Evolutionary conservation across 805 yeast species (phyloP).

Genomic region (Sugiyamaella marilandica): DNA sequence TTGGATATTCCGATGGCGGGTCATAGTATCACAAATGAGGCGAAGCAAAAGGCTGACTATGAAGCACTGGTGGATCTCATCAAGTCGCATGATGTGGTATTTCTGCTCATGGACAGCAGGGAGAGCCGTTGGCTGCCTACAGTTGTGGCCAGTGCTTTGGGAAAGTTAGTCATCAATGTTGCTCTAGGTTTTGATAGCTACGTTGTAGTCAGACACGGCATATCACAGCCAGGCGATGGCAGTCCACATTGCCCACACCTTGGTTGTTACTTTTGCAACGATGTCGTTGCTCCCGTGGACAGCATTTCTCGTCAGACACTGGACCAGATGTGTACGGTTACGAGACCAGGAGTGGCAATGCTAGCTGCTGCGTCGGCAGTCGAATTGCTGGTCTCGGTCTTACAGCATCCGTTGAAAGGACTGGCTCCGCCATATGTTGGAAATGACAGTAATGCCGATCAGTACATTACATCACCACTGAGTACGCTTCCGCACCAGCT

Average conservation of each 20-base stretch:
- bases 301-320: conserved; percentile 81
- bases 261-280: conserved; percentile 96
- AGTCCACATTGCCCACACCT: conserved; percentile 36
- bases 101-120: conserved; percentile 85
- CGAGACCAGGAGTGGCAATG: conserved; percentile 92
- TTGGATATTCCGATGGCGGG: conserved; percentile 96
- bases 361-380: conserved; percentile 84
- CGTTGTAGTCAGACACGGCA: conserved; percentile 91
- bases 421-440: conserved; percentile 36
- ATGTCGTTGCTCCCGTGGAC: conserved; percentile 76
- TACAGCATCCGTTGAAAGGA: conserved; percentile 59
- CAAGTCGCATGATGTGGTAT: conserved; percentile 67
- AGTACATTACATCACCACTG: conserved; percentile 36
- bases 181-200: conserved; percentile 94
- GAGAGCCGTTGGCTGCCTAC: conserved; percentile 99
- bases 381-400: conserved; percentile 67
- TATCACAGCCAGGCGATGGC: conserved; percentile 30
- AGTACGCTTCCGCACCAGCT: conserved; percentile 82
- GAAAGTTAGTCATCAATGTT: conserved; percentile 79
- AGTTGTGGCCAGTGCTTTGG: conserved; percentile 59
- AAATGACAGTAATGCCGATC: conserved; percentile 18
- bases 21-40: conserved; percentile 66
- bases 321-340: conserved; percentile 98
- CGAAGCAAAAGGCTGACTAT: conserved; percentile 46
- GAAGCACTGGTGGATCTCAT: conserved; percentile 50